Percentiles rank a stretch among this genome's conserved stretches.
phyloP scores from a whole-genome alignment of 352 stramenopile genomes.

The Globisporangium alternatum region DNA sequence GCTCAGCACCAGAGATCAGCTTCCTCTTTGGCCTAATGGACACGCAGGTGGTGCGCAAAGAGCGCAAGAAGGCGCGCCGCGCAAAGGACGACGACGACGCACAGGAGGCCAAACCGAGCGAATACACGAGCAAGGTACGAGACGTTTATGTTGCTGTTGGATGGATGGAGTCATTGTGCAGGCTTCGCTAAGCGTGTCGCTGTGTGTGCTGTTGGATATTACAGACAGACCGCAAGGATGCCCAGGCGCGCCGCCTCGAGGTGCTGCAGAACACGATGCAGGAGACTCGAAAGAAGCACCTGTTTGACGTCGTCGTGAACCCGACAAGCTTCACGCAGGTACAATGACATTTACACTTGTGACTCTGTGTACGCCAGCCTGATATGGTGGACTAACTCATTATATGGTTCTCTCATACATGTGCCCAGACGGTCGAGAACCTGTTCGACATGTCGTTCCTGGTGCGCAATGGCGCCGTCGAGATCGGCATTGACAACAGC shows the following conservation, averaged over 20 bases:
- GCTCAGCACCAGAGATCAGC: conserved; percentile 62
- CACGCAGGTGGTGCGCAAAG: conserved; percentile 71
- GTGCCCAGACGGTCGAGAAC: conserved; percentile 71
- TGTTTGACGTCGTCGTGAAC: conserved; percentile 78
- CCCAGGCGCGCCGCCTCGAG: conserved; percentile 68
- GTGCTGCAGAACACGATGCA: conserved; percentile 66
- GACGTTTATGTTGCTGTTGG: background rate
- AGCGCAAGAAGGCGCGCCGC: conserved; percentile 49
- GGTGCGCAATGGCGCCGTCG: conserved; percentile 62
- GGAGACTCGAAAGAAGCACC: conserved; percentile 25
- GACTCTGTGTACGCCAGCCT: background rate
- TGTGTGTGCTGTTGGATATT: conserved; percentile 4
- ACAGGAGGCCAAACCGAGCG: conserved; percentile 55
- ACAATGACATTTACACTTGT: background rate
- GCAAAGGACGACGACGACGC: conserved; percentile 45
- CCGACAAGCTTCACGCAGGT: conserved; percentile 78
- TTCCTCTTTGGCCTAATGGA: conserved; percentile 81
- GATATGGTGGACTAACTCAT: background rate
- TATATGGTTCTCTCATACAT: background rate
- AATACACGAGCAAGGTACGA: conserved; percentile 72
- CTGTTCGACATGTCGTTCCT: conserved; percentile 85
- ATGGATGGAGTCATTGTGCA: background rate
- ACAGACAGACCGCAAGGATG: conserved; percentile 76
- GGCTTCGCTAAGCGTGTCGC: background rate
- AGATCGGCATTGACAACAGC: conserved; percentile 58